Conservation (phyloP, 2,329 filamentous ascomycete species). For the Botrytis pseudocinerea region DNA sequence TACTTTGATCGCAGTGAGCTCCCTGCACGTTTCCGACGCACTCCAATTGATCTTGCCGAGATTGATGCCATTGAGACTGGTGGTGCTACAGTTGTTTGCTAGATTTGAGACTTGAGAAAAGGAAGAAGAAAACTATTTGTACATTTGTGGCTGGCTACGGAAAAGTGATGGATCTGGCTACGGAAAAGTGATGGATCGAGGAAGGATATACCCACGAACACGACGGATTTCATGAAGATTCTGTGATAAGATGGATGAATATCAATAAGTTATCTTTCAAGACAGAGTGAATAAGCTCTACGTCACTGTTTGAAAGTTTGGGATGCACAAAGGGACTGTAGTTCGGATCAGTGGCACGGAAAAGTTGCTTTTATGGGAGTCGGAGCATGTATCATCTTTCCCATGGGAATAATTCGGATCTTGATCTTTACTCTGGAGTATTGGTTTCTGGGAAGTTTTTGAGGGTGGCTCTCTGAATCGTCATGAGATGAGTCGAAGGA, state of each 20-base stretch:
- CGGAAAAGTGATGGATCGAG: constrained; percentile 5
- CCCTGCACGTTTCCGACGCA: constrained; percentile 76
- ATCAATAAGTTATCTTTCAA: neutral
- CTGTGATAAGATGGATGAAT: constrained; percentile 2
- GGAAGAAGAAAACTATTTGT: constrained; percentile 10
- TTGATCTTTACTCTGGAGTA: constrained; percentile 13
- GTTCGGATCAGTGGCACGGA: constrained; percentile 10
- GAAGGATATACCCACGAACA: constrained; percentile 14
- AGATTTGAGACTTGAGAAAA: constrained; percentile 18
- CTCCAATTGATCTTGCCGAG: constrained; percentile 73
- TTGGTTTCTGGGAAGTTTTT: neutral
- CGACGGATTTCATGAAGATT: neutral
- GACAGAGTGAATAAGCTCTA: neutral
- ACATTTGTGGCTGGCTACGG: constrained; percentile 11
- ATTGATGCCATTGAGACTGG: constrained; percentile 96
- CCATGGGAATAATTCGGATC: neutral
- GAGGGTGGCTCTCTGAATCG: neutral
- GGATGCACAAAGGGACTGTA: constrained; percentile 5
- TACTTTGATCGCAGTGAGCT: constrained; percentile 90
- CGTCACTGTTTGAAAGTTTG: neutral
- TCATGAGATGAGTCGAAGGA: neutral
- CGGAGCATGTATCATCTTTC: constrained; percentile 4
- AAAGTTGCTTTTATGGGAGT: constrained; percentile 21
- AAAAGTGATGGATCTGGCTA: constrained; percentile 7
- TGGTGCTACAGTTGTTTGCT: constrained; percentile 66